These are phyloP conservation scores for Penstemon barbatus DNA, from an alignment of 257 asterid genomes.

Conservation along the genomic window DNA sequence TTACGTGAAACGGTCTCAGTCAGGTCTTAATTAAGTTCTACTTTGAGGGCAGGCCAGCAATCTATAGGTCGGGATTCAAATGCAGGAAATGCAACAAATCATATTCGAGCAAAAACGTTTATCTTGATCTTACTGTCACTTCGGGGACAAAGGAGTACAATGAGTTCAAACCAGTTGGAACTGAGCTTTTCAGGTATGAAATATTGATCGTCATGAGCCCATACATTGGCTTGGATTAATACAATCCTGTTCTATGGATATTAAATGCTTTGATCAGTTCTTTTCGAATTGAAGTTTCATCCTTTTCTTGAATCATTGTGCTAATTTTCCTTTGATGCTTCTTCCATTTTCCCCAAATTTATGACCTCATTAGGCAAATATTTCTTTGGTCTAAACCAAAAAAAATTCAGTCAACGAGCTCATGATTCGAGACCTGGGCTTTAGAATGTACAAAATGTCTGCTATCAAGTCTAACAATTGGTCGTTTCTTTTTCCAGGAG, in stretches of 20 bases:
- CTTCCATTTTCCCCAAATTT: not conserved
- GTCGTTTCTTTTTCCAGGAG: conserved; percentile 58
- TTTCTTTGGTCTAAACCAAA: not conserved
- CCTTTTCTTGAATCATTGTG: conserved; percentile 9
- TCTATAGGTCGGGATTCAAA: conserved; percentile 88
- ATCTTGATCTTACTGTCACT: conserved; percentile 91
- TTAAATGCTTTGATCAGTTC: conserved; percentile 10
- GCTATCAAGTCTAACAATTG: not conserved
- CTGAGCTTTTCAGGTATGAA: conserved; percentile 86
- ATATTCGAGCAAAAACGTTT: conserved; percentile 82
- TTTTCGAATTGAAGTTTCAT: not conserved
- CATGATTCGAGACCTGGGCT: no score
- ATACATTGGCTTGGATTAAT: not conserved
- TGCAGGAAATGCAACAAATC: conserved; percentile 81
- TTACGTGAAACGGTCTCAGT: not conserved
- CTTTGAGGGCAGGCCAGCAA: conserved; percentile 69
- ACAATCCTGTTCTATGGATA: not conserved
- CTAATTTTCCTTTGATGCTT: not conserved
- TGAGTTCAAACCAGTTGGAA: conserved; percentile 74
- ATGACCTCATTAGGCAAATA: conserved; percentile 1
- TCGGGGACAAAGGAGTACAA: conserved; percentile 80
- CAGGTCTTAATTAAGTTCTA: conserved; percentile 20
- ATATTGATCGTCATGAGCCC: conserved; percentile 17
- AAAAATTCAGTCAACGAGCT: no score
- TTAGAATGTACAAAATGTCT: no score